Conservation (phyloP, 2,329 filamentous ascomycete species). For the Calonectria montana region DNA sequence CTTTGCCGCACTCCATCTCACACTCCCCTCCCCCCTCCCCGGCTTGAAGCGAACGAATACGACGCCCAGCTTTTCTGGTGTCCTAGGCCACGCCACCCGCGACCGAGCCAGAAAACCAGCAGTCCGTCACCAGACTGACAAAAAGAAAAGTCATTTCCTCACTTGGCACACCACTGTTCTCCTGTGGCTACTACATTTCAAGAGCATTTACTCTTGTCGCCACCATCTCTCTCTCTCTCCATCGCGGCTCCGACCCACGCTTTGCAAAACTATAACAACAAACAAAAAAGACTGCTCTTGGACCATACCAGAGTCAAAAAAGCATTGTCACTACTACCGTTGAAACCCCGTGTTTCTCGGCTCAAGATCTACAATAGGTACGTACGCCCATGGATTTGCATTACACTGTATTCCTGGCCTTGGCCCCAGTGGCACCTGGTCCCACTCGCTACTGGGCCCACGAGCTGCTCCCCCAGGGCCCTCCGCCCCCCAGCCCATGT, state of each 20-base stretch:
- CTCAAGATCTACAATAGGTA: conserved; percentile 7
- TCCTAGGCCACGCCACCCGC: not conserved
- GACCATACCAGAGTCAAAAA: not conserved
- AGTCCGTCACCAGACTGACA: not conserved
- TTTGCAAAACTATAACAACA: not conserved
- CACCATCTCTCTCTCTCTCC: not conserved
- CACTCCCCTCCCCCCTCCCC: not conserved
- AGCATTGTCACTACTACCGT: not conserved
- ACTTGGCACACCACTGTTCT: not conserved
- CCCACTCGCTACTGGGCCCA: conserved; percentile 8
- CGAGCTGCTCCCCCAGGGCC: not conserved
- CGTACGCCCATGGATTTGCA: conserved; percentile 3
- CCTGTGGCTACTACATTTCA: not conserved
- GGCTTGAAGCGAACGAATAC: conserved; percentile 10
- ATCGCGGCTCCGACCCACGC: not conserved
- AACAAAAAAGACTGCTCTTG: not conserved
- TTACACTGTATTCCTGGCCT: conserved; percentile 10
- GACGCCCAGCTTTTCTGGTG: not conserved
- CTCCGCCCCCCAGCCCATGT: not conserved
- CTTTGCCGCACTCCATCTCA: not conserved
- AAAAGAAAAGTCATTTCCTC: not conserved
- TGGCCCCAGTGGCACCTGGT: conserved; percentile 14
- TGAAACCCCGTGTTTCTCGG: conserved; percentile 2
- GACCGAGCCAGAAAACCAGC: not conserved
- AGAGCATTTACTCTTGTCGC: not conserved